phyloP scores from a whole-genome alignment of 768 basidiomycete species.

The Panus rudis region DNA sequence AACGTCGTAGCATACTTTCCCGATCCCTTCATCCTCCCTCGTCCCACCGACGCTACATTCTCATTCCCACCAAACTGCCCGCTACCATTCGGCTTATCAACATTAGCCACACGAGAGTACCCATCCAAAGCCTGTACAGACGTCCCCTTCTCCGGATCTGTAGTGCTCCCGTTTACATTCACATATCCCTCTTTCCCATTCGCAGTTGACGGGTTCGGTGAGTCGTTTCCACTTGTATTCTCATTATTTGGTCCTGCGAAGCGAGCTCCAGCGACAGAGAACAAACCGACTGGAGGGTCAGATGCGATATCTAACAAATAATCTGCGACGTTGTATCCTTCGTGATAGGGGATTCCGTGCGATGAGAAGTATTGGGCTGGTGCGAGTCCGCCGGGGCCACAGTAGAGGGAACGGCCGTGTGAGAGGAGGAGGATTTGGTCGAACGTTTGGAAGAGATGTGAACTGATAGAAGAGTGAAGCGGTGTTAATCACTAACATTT shows the following conservation, averaged over 20 bases:
- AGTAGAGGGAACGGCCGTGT: constrained; percentile 71
- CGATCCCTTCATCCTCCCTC: constrained; percentile 9
- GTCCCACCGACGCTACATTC: no score
- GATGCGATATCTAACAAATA: constrained; percentile 86
- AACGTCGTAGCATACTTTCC: constrained; percentile 64
- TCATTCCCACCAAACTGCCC: no score
- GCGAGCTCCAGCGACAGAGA: constrained; percentile 21
- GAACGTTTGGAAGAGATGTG: constrained; percentile 80
- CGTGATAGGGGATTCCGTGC: constrained; percentile 42
- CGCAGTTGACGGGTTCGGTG: constrained; percentile 1
- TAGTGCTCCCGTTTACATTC: constrained; percentile 1
- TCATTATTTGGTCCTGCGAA: no score
- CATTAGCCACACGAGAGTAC: no score
- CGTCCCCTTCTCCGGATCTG: not conserved
- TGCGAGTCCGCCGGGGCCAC: constrained; percentile 64
- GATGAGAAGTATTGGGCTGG: constrained; percentile 62
- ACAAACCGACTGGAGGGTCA: constrained; percentile 45
- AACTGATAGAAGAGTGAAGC: constrained; percentile 33
- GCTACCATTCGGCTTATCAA: no score
- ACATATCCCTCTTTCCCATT: constrained; percentile 1
- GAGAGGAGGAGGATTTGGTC: constrained; percentile 75
- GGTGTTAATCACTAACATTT: not conserved
- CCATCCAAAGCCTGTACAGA: no score
- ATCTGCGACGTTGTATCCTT: constrained; percentile 90
- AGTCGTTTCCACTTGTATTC: no score